Conservation (phyloP, 176 grass and related monocot species). For the Carex scoparia region DNA sequence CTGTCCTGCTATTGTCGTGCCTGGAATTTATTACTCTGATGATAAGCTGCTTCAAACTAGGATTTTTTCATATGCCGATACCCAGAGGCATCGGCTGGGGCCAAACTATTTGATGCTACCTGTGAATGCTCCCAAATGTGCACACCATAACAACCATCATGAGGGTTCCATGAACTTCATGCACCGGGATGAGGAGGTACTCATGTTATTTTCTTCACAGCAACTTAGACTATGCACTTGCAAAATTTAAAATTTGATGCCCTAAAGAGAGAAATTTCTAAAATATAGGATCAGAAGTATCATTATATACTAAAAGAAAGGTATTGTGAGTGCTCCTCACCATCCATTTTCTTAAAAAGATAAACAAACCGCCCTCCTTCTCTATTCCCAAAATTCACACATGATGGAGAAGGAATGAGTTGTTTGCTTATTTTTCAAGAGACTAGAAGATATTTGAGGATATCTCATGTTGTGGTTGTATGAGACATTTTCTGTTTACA, state of each 20-base stretch:
- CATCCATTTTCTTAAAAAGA: neutral
- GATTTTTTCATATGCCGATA: slow-evolving; percentile 83
- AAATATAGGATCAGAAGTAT: neutral
- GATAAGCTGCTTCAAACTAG: slow-evolving; percentile 90
- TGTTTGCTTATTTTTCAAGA: neutral
- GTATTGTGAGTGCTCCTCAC: neutral
- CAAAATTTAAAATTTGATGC: neutral
- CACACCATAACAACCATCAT: slow-evolving; percentile 81
- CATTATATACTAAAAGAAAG: neutral
- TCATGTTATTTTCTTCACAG: neutral
- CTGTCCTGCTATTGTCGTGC: slow-evolving; percentile 78
- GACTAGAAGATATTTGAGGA: neutral
- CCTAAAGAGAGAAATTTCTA: neutral
- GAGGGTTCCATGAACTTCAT: slow-evolving; percentile 92
- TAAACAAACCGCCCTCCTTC: neutral
- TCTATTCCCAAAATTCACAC: neutral
- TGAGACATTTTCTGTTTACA: neutral
- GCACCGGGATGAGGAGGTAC: slow-evolving; percentile 92
- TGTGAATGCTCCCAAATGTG: slow-evolving; percentile 75
- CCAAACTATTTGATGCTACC: slow-evolving; percentile 89
- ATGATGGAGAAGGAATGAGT: neutral
- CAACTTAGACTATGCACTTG: neutral
- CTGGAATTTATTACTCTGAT: slow-evolving; percentile 86
- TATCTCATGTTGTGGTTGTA: neutral
- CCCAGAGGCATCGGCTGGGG: slow-evolving; percentile 81